phyloP scores from a whole-genome alignment of 176 grass and related monocot species.

The Canna indica region DNA sequence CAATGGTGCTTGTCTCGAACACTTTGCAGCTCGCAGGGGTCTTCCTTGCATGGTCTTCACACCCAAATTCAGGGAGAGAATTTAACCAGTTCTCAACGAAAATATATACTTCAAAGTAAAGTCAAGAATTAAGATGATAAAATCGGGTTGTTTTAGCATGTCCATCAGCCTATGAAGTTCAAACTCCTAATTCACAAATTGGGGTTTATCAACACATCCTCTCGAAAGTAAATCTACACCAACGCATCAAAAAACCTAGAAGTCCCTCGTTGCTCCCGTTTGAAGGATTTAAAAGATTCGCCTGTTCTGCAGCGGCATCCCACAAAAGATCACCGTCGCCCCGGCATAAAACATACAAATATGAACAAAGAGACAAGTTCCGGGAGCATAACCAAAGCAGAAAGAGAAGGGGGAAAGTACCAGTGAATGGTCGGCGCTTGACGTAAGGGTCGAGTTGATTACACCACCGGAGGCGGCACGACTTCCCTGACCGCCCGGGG shows the following conservation, averaged over 20 bases:
- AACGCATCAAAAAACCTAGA: not conserved
- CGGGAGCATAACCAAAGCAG: not conserved
- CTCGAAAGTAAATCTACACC: not conserved
- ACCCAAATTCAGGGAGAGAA: not conserved
- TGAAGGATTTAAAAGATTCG: no score
- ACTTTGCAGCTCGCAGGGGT: not conserved
- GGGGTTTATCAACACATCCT: not conserved
- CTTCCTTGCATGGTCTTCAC: not conserved
- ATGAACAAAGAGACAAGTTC: no score
- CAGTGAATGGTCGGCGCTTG: conserved; percentile 90
- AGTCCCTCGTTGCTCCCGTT: not conserved
- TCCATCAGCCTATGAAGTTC: not conserved
- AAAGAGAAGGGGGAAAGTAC: conserved; percentile 27
- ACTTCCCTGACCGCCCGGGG: conserved; percentile 77
- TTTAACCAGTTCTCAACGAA: not conserved
- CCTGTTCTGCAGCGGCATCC: not conserved
- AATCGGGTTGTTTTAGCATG: not conserved
- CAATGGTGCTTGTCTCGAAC: not conserved
- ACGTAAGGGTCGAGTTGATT: conserved; percentile 95
- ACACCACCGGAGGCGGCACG: conserved; percentile 90
- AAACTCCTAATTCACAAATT: not conserved
- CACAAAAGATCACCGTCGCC: conserved; percentile 1
- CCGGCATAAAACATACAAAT: not conserved
- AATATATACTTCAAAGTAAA: not conserved
- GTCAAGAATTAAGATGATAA: not conserved